These are phyloP conservation scores for Nasturtium officinale DNA, from an alignment of 345 rosid species.

Conservation along the genomic window DNA sequence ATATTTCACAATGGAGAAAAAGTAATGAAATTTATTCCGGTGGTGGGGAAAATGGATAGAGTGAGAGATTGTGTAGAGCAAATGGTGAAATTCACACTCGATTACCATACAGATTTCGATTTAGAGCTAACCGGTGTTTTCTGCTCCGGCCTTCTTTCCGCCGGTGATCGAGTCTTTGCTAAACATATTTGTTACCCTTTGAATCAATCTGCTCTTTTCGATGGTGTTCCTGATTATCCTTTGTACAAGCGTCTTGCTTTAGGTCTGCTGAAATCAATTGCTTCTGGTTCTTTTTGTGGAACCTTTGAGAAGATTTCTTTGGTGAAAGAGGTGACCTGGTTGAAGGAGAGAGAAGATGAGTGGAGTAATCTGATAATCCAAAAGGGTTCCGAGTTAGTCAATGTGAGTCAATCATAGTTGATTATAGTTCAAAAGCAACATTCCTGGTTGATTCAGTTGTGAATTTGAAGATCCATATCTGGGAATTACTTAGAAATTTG, in stretches of 20 bases:
- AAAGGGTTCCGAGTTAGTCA: constrained; percentile 46
- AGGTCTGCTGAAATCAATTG: constrained; percentile 48
- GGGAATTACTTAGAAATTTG: neutral
- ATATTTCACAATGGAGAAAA: neutral
- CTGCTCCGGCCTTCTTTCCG: constrained; percentile 50
- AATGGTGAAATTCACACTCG: constrained; percentile 50
- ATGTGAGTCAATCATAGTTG: constrained; percentile 37
- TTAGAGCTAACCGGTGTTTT: constrained; percentile 47
- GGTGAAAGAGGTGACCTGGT: constrained; percentile 31
- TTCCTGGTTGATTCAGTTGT: constrained; percentile 3
- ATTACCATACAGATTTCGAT: constrained; percentile 42
- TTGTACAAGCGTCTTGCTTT: constrained; percentile 55
- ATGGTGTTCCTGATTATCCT: constrained; percentile 55
- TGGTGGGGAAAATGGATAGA: constrained; percentile 38
- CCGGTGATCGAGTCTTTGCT: constrained; percentile 14
- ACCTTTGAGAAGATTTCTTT: constrained; percentile 34
- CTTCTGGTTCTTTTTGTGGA: constrained; percentile 40
- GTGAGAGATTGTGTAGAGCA: constrained; percentile 48
- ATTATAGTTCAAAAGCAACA: neutral
- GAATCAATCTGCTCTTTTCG: neutral
- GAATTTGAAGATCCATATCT: constrained; percentile 1
- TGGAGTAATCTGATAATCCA: constrained; percentile 48
- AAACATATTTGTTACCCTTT: neutral
- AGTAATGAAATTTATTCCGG: neutral
- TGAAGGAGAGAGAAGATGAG: constrained; percentile 47